These are phyloP conservation scores for Ailanthus altissimus DNA, from an alignment of 345 rosid genomes.

Conservation along the genomic window DNA sequence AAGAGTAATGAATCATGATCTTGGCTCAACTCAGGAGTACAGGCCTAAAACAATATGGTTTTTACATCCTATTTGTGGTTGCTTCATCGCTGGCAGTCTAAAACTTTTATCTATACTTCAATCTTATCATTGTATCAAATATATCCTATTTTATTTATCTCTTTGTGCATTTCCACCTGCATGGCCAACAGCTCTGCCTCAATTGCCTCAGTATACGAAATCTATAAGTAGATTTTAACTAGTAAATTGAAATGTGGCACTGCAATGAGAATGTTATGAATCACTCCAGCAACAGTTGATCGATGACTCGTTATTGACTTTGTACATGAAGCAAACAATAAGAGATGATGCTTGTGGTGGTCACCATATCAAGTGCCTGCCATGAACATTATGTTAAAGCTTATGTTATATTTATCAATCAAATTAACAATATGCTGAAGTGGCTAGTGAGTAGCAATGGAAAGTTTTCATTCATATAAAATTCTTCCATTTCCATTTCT, in stretches of 20 bases:
- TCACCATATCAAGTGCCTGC: background rate
- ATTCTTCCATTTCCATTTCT: background rate
- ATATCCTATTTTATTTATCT: background rate
- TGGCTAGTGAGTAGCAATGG: background rate
- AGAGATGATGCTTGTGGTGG: no score
- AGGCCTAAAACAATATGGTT: background rate
- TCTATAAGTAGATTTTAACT: background rate
- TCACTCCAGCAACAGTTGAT: background rate
- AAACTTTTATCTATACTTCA: background rate
- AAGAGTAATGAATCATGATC: background rate
- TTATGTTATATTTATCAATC: no score
- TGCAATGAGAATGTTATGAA: background rate
- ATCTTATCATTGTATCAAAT: background rate
- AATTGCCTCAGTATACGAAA: background rate
- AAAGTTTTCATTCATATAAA: background rate
- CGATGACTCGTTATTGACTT: background rate
- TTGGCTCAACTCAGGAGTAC: background rate
- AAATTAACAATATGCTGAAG: background rate
- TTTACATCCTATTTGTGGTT: background rate
- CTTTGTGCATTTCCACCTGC: background rate
- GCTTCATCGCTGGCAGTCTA: background rate
- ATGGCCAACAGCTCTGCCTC: background rate
- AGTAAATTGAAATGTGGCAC: background rate
- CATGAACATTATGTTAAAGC: background rate
- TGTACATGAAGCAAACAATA: no score